Conservation (phyloP, 2,329 filamentous ascomycete species). For the Ambrosiella xylebori region DNA sequence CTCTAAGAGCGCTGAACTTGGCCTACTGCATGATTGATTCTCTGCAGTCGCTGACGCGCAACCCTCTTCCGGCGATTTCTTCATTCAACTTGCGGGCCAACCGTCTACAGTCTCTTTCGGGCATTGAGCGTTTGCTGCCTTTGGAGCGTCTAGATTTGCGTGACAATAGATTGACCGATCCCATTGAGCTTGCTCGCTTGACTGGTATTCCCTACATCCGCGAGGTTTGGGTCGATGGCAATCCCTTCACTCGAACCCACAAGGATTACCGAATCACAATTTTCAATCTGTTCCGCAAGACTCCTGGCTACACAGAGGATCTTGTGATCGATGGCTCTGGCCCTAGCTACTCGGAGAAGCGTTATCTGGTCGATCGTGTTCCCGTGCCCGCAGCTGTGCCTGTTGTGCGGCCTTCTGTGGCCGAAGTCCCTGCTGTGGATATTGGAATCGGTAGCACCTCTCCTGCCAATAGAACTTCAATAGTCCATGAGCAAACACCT, state of each 20-base stretch:
- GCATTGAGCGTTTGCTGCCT: slow-evolving; percentile 74
- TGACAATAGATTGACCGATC: slow-evolving; percentile 82
- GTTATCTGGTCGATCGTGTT: slow-evolving; percentile 65
- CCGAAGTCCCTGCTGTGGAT: slow-evolving; percentile 45
- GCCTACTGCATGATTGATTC: slow-evolving; percentile 97
- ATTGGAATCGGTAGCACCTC: slow-evolving; percentile 21
- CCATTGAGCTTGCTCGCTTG: slow-evolving; percentile 72
- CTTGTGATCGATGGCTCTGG: slow-evolving; percentile 72
- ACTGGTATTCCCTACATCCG: slow-evolving; percentile 81
- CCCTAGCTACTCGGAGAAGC: slow-evolving; percentile 71
- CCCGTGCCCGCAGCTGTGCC: slow-evolving; percentile 61
- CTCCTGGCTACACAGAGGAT: slow-evolving; percentile 79
- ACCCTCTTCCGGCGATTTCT: slow-evolving; percentile 80
- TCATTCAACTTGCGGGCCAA: slow-evolving; percentile 85
- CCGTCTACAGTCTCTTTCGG: slow-evolving; percentile 69
- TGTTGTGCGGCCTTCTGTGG: slow-evolving; percentile 51
- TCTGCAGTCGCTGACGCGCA: slow-evolving; percentile 68
- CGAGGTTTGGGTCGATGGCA: slow-evolving; percentile 83
- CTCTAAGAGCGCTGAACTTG: slow-evolving; percentile 80
- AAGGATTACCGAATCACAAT: slow-evolving; percentile 72
- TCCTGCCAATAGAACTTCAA: slow-evolving; percentile 39
- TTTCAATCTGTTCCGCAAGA: slow-evolving; percentile 87
- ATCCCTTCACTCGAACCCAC: slow-evolving; percentile 80
- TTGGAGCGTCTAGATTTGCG: slow-evolving; percentile 79
- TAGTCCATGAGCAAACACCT: slow-evolving; percentile 30